Evolutionary conservation across 2,329 filamentous ascomycete genomes (phyloP), one percentile per base, ranked within the genome.

Genomic region (Monilinia vaccinii-corymbosi): DNA sequence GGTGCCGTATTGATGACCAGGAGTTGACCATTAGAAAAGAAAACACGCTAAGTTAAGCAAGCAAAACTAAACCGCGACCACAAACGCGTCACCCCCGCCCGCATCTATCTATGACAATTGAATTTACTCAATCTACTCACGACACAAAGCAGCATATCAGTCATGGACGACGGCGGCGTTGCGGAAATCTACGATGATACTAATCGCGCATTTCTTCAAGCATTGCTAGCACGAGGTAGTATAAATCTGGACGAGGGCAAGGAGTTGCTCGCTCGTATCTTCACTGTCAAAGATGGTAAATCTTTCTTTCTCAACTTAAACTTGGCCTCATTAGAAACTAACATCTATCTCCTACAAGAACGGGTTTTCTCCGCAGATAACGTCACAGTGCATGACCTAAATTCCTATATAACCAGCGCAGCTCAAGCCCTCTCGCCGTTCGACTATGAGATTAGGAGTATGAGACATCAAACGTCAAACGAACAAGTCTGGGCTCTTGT

Each of bases 201-300:
- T 63, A 89, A 97, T 72, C 87, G 91, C 60, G 92, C 93, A 10
- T 96, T 99, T 70, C 79, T 97, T 0, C 94, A 99, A 74, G 89
- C 89, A 52, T 85, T 99, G 66, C 80, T 97, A 73, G 84, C 89
- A 3, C 85, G 86, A 53, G 88, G 89, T 25, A 84, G 85, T 48
- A 79, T 97, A 73, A 95, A 89, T 0, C 83, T 88, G 64, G 78
- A 84, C 57, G 84, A 95, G 68, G 85, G 86, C 14, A 84, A 84
- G 68, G 82, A 84, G 0, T 77, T 97, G 28, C 78, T 97, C 16
- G 90, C 92, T 3, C 82, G 81, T 36, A 93, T 97, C 58, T 78
- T 87, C 66, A 86, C 83, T 10, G 83, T 68, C 7, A 62, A 68
- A 63, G 65, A 69, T 60, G 62, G 69, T 69, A 50, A 42, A 62